Evolutionary conservation across 2,329 filamentous ascomycete genomes (phyloP), one percentile per base, ranked within the genome.

Genomic region (Talaromyces islandicus): DNA sequence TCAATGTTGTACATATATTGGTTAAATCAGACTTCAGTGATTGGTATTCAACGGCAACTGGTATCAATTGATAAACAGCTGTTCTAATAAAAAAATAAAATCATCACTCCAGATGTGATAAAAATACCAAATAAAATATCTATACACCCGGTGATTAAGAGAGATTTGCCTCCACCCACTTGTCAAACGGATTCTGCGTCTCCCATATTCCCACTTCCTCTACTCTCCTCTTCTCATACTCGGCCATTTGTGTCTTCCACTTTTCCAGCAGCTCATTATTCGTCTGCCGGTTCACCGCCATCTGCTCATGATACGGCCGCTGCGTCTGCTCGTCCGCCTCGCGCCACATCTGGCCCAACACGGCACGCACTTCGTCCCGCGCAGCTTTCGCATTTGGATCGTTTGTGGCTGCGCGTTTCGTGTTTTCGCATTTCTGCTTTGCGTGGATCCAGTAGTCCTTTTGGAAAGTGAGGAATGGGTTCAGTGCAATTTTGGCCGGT

Each of bases 321-420:
- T 88, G 90, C 66, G 86, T 83, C 51, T 89, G 89, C 6, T 85
- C 80, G 1, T 81, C 76, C 0, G 90, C 86, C 55, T 90, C 88
- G 66, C 89, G 90, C 94, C 94, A 99, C 87, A 94, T 92, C 70
- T 89, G 88, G 29, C 92, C 92, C 10, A 94, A 85, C 71, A 92
- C 91, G 56, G 87, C 85, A 35, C 94, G 89, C 59, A 97, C 89
- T 69, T 96, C 91, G 68, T 87, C 82, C 48, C 84, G 81, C 2
- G 81, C 78, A 2, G 83, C 83, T 67, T 91, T 95, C 7, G 88
- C 86, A 50, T 84, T 81, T 0, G 86, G 78, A 65, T 88, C 88
- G 11, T 85, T 84, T 56, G 86, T 88, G 32, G 85, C 82, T 3
- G 83, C 79, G 59, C 83, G 82, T 29, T 88, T 84, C n/a, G 83